A percentile compares a stretch with the other conserved stretches of the same genome.
phyloP scores from a whole-genome alignment of 2,329 filamentous ascomycete species.

The Trichocomaceae sp. region DNA sequence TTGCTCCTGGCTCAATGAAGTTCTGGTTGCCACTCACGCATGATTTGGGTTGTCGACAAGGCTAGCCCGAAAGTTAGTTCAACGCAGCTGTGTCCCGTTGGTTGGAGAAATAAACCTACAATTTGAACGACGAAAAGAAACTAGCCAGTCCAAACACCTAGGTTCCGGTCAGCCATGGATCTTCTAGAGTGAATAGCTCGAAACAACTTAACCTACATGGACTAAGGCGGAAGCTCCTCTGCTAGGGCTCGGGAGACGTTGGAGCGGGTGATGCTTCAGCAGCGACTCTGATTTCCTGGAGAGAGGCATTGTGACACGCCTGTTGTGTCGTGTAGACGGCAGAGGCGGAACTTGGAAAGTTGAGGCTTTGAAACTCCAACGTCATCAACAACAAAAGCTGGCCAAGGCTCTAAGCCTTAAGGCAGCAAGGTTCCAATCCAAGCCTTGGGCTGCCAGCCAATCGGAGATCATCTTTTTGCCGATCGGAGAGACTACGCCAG shows the following conservation, averaged over 20 bases:
- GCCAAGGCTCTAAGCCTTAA: too few species aligned
- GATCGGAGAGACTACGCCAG: neutral
- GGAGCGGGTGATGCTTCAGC: slow-evolving; percentile 36
- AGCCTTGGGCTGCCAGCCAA: neutral
- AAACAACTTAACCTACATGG: slow-evolving; percentile 29
- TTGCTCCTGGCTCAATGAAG: slow-evolving; percentile 2
- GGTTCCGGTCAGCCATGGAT: slow-evolving; percentile 17
- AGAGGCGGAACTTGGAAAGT: neutral
- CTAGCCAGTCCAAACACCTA: slow-evolving; percentile 37
- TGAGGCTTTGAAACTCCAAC: neutral
- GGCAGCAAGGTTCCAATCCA: too few species aligned
- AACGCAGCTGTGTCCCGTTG: neutral
- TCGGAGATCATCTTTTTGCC: neutral
- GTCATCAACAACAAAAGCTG: neutral
- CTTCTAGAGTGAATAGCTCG: neutral
- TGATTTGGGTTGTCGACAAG: slow-evolving; percentile 38
- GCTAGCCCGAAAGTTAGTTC: slow-evolving; percentile 19
- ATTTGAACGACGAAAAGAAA: slow-evolving; percentile 41
- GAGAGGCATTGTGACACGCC: slow-evolving; percentile 7
- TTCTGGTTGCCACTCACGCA: slow-evolving; percentile 27
- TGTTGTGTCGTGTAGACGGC: neutral
- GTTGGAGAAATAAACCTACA: slow-evolving; percentile 24
- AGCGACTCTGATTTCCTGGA: slow-evolving; percentile 17
- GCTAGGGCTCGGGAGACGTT: slow-evolving; percentile 38
- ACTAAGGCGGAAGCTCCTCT: slow-evolving; percentile 37